A percentile compares a stretch with the other conserved stretches of the same genome.
Evolutionary conservation across 2,329 filamentous ascomycete species (phyloP).

Genomic region (Kalmusia sp.): DNA sequence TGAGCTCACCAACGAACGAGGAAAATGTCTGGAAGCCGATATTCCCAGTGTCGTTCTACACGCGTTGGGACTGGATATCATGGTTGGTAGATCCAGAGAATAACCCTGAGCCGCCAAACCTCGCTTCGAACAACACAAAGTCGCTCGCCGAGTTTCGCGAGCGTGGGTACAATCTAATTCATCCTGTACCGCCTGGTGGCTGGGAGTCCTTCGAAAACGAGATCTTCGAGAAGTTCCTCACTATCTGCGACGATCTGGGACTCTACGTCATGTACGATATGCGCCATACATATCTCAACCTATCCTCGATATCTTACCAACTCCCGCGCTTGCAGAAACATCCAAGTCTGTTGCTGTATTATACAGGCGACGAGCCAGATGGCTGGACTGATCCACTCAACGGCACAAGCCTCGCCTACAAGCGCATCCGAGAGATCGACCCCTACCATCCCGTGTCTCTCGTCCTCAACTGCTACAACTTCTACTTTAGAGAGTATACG

Average conservation of each 20-base stretch:
- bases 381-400: conserved; percentile 63
- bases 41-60: conserved; percentile 58
- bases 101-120: conserved; percentile 5
- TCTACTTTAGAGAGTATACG: conserved; percentile 64
- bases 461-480: conserved; percentile 68
- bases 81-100: conserved; percentile 23
- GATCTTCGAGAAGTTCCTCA: conserved; percentile 50
- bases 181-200: conserved; percentile 51
- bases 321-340: conserved; percentile 44
- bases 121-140: conserved; percentile 24
- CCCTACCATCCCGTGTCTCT: conserved; percentile 68
- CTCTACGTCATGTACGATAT: conserved; percentile 59
- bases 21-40: conserved; percentile 49
- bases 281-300: conserved; percentile 51
- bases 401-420: conserved; percentile 52
- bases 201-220: conserved; percentile 50
- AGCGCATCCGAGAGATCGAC: conserved; percentile 59
- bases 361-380: conserved; percentile 63
- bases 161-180: conserved; percentile 57
- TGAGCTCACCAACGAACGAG: conserved; percentile 44
- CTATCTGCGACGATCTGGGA: conserved; percentile 52
- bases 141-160: conserved; percentile 51
- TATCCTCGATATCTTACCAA: conserved; percentile 46
- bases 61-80: conserved; percentile 47
- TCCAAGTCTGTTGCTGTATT: conserved; percentile 54